These are phyloP conservation scores for Aureobasidium leucospermi DNA, from an alignment of 2,329 filamentous ascomycete genomes.

Conservation along the genomic window DNA sequence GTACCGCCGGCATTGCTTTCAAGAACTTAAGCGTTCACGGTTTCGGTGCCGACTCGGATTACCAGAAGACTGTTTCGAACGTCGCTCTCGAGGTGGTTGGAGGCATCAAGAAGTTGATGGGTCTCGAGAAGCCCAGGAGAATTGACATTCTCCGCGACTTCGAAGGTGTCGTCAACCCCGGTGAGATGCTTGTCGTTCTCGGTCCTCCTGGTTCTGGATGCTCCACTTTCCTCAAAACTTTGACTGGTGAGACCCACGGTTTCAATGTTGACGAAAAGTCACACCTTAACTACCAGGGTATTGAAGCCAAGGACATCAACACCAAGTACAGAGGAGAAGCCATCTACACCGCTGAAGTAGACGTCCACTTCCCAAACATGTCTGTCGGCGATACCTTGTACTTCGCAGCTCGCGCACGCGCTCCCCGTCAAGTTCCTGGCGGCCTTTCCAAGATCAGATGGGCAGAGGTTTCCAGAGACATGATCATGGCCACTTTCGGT, in stretches of 20 bases:
- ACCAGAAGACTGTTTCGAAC: slow-evolving; percentile 45
- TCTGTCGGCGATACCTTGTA: slow-evolving; percentile 72
- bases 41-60: slow-evolving; percentile 42
- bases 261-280: slow-evolving; percentile 63
- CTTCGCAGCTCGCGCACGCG: slow-evolving; percentile 65
- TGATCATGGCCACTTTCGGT: slow-evolving; percentile 69
- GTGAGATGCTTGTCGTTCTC: slow-evolving; percentile 70
- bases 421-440: slow-evolving; percentile 54
- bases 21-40: slow-evolving; percentile 42
- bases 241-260: slow-evolving; percentile 76
- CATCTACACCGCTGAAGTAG: slow-evolving; percentile 79
- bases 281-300: slow-evolving; percentile 77
- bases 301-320: slow-evolving; percentile 67
- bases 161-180: slow-evolving; percentile 60
- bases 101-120: slow-evolving; percentile 28
- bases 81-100: slow-evolving; percentile 36
- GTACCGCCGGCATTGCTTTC: slow-evolving; percentile 42
- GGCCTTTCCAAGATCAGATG: slow-evolving; percentile 50
- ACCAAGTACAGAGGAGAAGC: slow-evolving; percentile 72
- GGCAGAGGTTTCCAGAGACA: slow-evolving; percentile 58
- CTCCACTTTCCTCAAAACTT: slow-evolving; percentile 76
- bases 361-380: slow-evolving; percentile 67
- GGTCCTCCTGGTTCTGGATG: slow-evolving; percentile 65
- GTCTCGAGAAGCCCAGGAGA: slow-evolving; percentile 22
- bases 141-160: slow-evolving; percentile 60